Evolutionary conservation across 2,329 filamentous ascomycete genomes (phyloP).

Genomic region (Cryphonectria carpinicola): DNA sequence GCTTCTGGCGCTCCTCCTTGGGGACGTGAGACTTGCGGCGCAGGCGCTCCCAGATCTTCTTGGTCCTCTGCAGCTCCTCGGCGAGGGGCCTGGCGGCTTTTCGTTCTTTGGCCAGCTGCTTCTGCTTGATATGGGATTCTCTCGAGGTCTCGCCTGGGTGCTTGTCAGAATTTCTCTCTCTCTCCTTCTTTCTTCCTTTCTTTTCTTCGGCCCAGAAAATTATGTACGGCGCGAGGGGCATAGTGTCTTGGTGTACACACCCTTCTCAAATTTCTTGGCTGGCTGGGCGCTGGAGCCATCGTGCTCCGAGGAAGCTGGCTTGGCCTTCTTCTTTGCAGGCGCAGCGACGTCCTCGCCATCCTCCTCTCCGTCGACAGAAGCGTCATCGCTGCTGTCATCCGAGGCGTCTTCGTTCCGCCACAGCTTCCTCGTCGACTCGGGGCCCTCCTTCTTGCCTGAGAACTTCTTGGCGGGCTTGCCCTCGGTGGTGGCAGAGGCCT

Average conservation of each 20-base stretch:
- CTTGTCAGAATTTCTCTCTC: too few relatives aligned
- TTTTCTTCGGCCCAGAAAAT: too few relatives aligned
- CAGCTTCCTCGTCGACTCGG: conserved; percentile 39
- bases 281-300: conserved; percentile 31
- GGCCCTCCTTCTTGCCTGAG: conserved; percentile 54
- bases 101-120: conserved; percentile 82
- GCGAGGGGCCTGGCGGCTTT: conserved; percentile 92
- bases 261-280: conserved; percentile 48
- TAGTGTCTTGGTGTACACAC: not conserved
- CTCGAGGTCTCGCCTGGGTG: conserved; percentile 66
- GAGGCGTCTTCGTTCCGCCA: conserved; percentile 41
- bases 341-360: conserved; percentile 49
- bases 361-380: conserved; percentile 56
- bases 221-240: not conserved
- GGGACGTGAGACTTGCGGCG: conserved; percentile 92
- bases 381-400: conserved; percentile 43
- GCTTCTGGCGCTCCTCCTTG: conserved; percentile 81
- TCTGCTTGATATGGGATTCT: conserved; percentile 93
- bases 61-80: conserved; percentile 83
- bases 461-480: conserved; percentile 50
- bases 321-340: conserved; percentile 43
- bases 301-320: conserved; percentile 38
- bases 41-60: conserved; percentile 96
- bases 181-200: not conserved
- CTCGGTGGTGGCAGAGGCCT: conserved; percentile 47